phyloP scores from a whole-genome alignment of 768 basidiomycete species.

The Mycena pura region DNA sequence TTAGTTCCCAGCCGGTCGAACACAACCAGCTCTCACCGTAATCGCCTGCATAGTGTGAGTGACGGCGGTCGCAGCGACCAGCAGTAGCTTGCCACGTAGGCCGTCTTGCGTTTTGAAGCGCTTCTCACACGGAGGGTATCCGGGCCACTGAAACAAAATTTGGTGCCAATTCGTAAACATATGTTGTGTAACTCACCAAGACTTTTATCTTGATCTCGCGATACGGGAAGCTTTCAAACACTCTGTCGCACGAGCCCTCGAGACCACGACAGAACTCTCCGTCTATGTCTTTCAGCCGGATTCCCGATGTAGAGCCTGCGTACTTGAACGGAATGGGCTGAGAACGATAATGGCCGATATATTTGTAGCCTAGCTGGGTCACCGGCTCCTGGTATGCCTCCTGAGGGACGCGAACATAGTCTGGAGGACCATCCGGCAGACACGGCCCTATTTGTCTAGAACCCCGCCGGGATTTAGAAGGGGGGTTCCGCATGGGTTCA shows the following conservation, averaged over 20 bases:
- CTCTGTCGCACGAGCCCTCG: slow-evolving; percentile 24
- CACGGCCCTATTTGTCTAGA: slow-evolving; percentile 18
- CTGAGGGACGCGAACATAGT: slow-evolving; percentile 18
- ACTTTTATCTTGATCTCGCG: slow-evolving; percentile 44
- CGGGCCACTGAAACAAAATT: slow-evolving; percentile 52
- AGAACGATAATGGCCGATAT: slow-evolving; percentile 14
- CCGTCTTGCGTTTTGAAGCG: slow-evolving; percentile 43
- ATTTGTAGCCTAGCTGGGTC: slow-evolving; percentile 9
- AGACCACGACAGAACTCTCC: slow-evolving; percentile 3
- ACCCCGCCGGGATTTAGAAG: slow-evolving; percentile 9
- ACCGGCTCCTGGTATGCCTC: slow-evolving; percentile 15
- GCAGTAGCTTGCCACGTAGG: slow-evolving; percentile 37
- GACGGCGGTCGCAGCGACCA: slow-evolving; percentile 37
- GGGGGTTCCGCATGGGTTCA: neutral
- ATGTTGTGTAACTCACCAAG: slow-evolving; percentile 42
- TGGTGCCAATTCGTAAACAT: neutral
- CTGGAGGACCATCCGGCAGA: slow-evolving; percentile 16
- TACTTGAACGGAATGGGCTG: slow-evolving; percentile 17
- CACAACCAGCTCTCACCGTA: slow-evolving; percentile 38
- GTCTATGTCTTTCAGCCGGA: neutral
- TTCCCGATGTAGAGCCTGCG: slow-evolving; percentile 1
- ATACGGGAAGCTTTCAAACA: slow-evolving; percentile 31
- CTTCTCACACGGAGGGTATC: slow-evolving; percentile 50
- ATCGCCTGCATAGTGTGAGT: slow-evolving; percentile 38
- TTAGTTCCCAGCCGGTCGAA: neutral